Evolutionary conservation across 306 rosid genomes (phyloP).

Genomic region (Luffa aegyptiaca): DNA sequence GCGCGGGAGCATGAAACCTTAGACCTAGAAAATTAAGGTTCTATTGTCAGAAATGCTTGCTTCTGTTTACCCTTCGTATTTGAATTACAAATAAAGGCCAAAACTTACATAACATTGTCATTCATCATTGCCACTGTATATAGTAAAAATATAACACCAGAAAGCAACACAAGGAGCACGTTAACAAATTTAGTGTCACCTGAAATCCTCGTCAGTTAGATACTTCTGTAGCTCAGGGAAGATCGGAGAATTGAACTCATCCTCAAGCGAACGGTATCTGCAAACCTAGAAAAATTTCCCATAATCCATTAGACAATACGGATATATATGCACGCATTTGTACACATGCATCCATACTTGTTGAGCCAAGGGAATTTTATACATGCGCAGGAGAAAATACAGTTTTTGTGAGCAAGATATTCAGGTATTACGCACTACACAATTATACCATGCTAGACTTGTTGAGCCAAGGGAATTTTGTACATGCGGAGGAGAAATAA

Average conservation of each 20-base stretch:
- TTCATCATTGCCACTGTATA: neutral
- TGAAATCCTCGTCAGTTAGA: conserved; percentile 87
- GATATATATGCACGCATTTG: neutral
- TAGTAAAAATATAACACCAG: neutral
- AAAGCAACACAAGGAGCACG: conserved; percentile 14
- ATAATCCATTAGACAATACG: neutral
- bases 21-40: no score
- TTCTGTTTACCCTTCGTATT: neutral
- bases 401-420: neutral
- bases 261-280: conserved; percentile 68
- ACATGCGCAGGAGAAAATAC: neutral
- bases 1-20: no score
- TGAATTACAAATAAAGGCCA: neutral
- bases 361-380: no score
- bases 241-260: conserved; percentile 75
- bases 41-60: no score
- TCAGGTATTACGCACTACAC: neutral
- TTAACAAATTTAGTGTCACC: conserved; percentile 28
- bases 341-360: neutral
- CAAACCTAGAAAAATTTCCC: conserved; percentile 53
- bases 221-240: conserved; percentile 66
- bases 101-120: neutral
- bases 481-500: neutral
- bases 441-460: neutral
- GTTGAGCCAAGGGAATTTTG: neutral